Conservation (phyloP, 1,139 yeast genomes). For the Sugiyamaella sp. region DNA sequence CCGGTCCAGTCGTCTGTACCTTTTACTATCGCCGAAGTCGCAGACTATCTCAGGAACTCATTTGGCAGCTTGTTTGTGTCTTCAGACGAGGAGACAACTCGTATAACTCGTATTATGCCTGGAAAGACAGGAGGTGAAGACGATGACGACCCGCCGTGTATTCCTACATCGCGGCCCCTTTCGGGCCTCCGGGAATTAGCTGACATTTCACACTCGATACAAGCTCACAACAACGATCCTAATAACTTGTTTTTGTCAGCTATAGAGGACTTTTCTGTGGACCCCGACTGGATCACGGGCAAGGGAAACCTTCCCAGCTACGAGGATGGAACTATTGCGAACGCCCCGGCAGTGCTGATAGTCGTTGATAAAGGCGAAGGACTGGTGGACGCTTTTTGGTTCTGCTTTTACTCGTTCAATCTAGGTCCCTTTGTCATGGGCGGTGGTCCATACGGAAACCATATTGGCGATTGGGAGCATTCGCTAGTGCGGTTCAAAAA, state of each 20-base stretch:
- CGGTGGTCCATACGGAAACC: conserved; percentile 94
- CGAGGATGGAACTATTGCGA: conserved; percentile 65
- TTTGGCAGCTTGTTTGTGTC: background rate
- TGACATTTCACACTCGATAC: conserved; percentile 10
- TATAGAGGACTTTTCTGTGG: conserved; percentile 66
- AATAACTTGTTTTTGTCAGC: conserved; percentile 59
- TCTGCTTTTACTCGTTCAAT: conserved; percentile 91
- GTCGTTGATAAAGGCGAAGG: conserved; percentile 94
- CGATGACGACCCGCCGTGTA: background rate
- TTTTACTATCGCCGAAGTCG: conserved; percentile 6
- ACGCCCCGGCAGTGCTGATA: conserved; percentile 80
- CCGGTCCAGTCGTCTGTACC: conserved; percentile 1
- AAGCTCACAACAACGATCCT: conserved; percentile 28
- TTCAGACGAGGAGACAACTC: background rate
- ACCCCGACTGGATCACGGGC: conserved; percentile 91
- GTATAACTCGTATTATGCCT: background rate
- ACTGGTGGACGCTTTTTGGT: conserved; percentile 94
- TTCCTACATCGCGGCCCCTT: conserved; percentile 9
- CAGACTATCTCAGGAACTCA: background rate
- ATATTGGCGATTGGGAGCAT: conserved; percentile 98
- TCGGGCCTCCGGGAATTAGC: conserved; percentile 21
- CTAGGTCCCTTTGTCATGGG: conserved; percentile 98
- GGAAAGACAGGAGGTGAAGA: background rate
- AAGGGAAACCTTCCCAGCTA: conserved; percentile 64
- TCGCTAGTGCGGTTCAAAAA: conserved; percentile 80